Base-by-base conservation (phyloP, 192 early-diverging fungal genomes). In the Haplosporangium gracile region DNA sequence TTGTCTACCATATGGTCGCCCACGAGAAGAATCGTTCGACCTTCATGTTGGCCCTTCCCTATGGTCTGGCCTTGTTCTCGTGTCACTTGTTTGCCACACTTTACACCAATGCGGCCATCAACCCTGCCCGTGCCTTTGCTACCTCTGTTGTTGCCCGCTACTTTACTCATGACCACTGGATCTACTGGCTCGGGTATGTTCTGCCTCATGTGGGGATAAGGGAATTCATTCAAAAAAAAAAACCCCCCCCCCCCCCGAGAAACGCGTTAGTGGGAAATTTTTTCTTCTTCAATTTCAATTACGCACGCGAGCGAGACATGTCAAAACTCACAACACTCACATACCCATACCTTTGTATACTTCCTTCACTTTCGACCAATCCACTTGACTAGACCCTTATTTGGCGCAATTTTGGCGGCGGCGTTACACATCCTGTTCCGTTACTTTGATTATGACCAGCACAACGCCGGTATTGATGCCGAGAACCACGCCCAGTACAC, bases 61-160 rank as follows among this genome's bases (percentile, higher is more conserved):
- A 81, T 15, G 84, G 84, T 60, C 18, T 86, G 4, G 49, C 84
- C 6, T 8, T 81, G 0, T 81, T 86, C 47, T 63, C 78, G 2
- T 86, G 79, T 63, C 72, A 81, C 47, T 49, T 86, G 32, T 81
- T 86, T 49, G 84, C 84, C 1, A 78, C 75, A 7, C 79, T 79
- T 1, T 86, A 85, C 55, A 88, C 88, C 60, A 92, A 93, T 74
- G 91, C 92, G 16, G 87, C 90, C 7, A 85, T 95, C 70, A 95
- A 95, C 88, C 94, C 94, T n/a, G 94, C 94, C 15, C 89, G 93
- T 68, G 91, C 90, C 53, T 94, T 94, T 79, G 94, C 89, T 42
- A 88, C 91, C 49, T 90, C 92, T 15, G 81, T 94, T 15, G 90
- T 92, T 42, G 80, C 93, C 22, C 88, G 88, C 3, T 51, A 72